Conservation (phyloP, 768 basidiomycete species). For the Naganishia kalamii region DNA sequence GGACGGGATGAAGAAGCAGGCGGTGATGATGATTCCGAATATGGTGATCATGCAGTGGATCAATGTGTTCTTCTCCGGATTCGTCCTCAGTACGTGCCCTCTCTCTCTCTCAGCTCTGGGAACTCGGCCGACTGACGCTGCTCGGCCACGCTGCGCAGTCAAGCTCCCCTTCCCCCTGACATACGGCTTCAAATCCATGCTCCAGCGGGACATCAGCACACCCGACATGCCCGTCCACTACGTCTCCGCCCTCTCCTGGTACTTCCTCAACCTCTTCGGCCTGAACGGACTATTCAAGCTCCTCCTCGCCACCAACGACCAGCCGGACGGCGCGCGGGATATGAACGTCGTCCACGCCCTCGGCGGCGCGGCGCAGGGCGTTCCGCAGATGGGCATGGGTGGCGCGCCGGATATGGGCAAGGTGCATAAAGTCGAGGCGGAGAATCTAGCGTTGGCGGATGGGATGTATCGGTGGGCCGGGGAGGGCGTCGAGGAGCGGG, state of each 20-base stretch:
- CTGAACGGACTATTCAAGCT: conserved; percentile 91
- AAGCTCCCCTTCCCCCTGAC: conserved; percentile 96
- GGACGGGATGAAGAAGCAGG: conserved; percentile 97
- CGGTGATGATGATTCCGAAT: conserved; percentile 84
- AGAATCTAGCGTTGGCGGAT: conserved; percentile 86
- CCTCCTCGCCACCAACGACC: conserved; percentile 73
- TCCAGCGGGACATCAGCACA: conserved; percentile 90
- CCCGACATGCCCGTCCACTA: conserved; percentile 96
- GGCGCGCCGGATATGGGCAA: conserved; percentile 81
- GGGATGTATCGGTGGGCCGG: conserved; percentile 79
- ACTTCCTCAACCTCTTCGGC: conserved; percentile 98
- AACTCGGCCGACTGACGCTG: neutral
- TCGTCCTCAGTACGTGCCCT: conserved; percentile 77
- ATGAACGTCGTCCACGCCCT: conserved; percentile 25
- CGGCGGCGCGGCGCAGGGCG: conserved; percentile 36
- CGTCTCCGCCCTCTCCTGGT: conserved; percentile 97
- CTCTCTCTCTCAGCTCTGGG: neutral
- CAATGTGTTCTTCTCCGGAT: conserved; percentile 98
- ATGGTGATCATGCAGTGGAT: conserved; percentile 99
- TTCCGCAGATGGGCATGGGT: conserved; percentile 35
- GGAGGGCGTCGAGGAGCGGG: conserved; percentile 67
- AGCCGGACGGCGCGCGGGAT: conserved; percentile 67
- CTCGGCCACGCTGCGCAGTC: conserved; percentile 53
- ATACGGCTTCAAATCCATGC: conserved; percentile 93
- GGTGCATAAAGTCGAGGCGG: conserved; percentile 80